A percentile compares a stretch with the other conserved stretches of the same genome.
Conservation (phyloP, 78 protist species). For the slime mould (Dictyostelium discoideum) region dicty_2.7 NC_007091.3:2931001-2931500, state of each 20-base stretch:
- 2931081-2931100: neutral
- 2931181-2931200: conserved; percentile 25
- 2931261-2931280: neutral
- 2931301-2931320: conserved; percentile 19
- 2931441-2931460: conserved; percentile 56
- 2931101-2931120: conserved; percentile 6
- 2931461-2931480: conserved; percentile 70
- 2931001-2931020: neutral
- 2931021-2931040: neutral
- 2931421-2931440: neutral
- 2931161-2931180: neutral
- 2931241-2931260: neutral
- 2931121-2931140: conserved; percentile 2
- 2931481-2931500: conserved; percentile 51
- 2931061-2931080: neutral
- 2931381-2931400: conserved; percentile 28
- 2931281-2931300: neutral
- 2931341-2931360: conserved; percentile 14
- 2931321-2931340: neutral
- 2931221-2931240: neutral
- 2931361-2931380: conserved; percentile 42
- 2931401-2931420: neutral
- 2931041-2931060: too few species aligned
- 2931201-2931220: neutral
- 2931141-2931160: neutral